phyloP scores from a whole-genome alignment of 352 stramenopile species.

The Phytopythium sindhum region DNA sequence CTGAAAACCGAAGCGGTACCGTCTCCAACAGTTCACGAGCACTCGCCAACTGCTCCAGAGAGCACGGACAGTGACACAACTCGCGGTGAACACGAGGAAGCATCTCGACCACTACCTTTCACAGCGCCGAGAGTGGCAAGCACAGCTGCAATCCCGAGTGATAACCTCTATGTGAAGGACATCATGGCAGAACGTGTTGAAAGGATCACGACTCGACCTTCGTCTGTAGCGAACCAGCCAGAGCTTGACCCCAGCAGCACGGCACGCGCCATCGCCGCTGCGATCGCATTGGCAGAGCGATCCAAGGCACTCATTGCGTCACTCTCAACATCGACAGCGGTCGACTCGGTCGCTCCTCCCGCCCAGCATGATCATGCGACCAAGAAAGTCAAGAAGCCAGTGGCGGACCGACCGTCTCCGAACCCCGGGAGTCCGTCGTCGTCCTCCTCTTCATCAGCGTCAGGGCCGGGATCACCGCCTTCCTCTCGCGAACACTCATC shows the following conservation, averaged over 20 bases:
- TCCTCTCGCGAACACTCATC: background rate
- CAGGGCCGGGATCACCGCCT: constrained; percentile 8
- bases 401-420: background rate
- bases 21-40: background rate
- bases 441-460: constrained; percentile 23
- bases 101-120: background rate
- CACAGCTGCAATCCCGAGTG: background rate
- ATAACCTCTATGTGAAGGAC: background rate
- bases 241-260: background rate
- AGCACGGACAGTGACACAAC: background rate
- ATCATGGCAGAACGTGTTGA: background rate
- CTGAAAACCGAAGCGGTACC: background rate
- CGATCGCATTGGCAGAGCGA: constrained; percentile 29
- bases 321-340: constrained; percentile 9
- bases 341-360: background rate
- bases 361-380: background rate
- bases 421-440: constrained; percentile 5
- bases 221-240: background rate
- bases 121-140: background rate
- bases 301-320: constrained; percentile 43
- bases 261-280: constrained; percentile 25
- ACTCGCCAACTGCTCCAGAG: background rate
- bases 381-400: constrained; percentile 12
- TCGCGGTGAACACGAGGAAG: background rate
- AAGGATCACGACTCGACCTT: background rate